A percentile compares a stretch with the other conserved stretches of the same genome.
These are phyloP conservation scores for Leccinum pseudoinsigne DNA, from an alignment of 1,284 basidiomycete species.

Conservation along the genomic window DNA sequence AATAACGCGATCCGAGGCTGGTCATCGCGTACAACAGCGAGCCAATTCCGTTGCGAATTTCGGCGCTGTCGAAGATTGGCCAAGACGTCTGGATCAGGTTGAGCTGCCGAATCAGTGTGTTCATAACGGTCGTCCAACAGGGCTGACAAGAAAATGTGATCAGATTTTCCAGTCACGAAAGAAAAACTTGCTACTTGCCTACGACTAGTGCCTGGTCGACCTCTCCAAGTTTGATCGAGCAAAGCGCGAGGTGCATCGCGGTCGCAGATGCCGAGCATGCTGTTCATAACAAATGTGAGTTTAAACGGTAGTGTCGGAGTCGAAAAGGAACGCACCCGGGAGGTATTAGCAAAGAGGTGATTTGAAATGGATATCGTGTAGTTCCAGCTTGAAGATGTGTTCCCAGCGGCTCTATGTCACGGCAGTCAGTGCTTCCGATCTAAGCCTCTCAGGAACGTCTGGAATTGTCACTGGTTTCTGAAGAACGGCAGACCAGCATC, in stretches of 20 bases:
- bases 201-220: slow-evolving; percentile 49
- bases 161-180: slow-evolving; percentile 7
- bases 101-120: slow-evolving; percentile 63
- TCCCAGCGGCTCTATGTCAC: no score
- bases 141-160: slow-evolving; percentile 41
- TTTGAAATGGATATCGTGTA: no score
- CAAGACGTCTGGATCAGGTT: slow-evolving; percentile 56
- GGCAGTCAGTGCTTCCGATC: no score
- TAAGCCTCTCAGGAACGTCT: slow-evolving; percentile 29
- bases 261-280: slow-evolving; percentile 26
- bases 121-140: slow-evolving; percentile 68
- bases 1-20: slow-evolving; percentile 56
- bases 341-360: no score
- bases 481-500: slow-evolving; percentile 63
- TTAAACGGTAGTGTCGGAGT: rapidly evolving
- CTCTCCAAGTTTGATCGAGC: slow-evolving; percentile 44
- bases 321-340: slow-evolving; percentile 30
- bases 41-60: slow-evolving; percentile 59
- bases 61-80: slow-evolving; percentile 55
- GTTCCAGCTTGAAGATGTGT: no score
- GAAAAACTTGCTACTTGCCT: slow-evolving; percentile 14
- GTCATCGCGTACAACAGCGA: slow-evolving; percentile 64
- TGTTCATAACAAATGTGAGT: no score
- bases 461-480: slow-evolving; percentile 50
- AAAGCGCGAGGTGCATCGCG: slow-evolving; percentile 49